A percentile compares a stretch with the other conserved stretches of the same genome.
phyloP scores from a whole-genome alignment of 176 grass and related monocot species.

The Pharus latifolius region DNA sequence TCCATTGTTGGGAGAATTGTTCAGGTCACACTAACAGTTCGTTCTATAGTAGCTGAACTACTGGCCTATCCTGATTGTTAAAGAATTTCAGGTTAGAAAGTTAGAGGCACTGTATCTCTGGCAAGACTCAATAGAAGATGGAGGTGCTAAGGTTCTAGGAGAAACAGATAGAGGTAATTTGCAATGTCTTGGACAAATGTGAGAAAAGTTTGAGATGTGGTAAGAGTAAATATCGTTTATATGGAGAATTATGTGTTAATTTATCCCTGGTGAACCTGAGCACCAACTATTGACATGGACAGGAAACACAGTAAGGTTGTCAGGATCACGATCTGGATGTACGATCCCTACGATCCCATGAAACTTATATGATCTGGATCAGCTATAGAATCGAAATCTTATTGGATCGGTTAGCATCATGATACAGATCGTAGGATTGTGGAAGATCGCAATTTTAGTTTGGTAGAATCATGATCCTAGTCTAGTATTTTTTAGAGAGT shows the following conservation, averaged over 20 bases:
- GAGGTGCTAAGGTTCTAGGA: neutral
- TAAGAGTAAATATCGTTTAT: neutral
- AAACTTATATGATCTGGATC: no score
- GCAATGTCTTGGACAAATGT: neutral
- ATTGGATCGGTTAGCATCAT: no score
- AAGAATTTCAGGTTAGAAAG: conserved; percentile 7
- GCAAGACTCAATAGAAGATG: neutral
- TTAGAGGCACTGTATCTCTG: neutral
- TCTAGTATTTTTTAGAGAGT: no score
- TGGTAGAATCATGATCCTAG: no score
- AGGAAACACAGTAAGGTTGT: no score
- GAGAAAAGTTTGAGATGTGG: neutral
- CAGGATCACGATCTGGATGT: no score
- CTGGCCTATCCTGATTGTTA: neutral
- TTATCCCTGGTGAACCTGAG: neutral
- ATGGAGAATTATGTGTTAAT: neutral
- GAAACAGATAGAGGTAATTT: neutral
- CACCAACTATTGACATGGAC: neutral
- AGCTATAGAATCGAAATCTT: no score
- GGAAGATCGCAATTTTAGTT: no score
- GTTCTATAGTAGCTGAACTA: neutral
- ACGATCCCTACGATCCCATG: no score
- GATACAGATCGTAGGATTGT: no score
- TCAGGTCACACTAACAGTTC: neutral
- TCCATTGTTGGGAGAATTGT: neutral